Evolutionary conservation across 371 early-diverging fungal genomes (phyloP).

Genomic region (Umbelopsis sp.): DNA sequence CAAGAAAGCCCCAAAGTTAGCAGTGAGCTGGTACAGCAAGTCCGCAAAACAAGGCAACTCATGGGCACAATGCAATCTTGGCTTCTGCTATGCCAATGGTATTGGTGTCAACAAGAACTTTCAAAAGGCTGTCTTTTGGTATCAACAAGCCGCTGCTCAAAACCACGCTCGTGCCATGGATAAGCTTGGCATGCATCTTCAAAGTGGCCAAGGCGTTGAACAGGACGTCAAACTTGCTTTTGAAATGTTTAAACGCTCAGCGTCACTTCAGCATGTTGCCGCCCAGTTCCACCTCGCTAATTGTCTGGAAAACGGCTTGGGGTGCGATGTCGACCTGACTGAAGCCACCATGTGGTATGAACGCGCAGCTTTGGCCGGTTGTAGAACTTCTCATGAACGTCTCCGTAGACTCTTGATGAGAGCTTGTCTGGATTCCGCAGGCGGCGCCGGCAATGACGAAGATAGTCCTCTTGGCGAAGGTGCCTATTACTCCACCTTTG

Average conservation of each 20-base stretch:
- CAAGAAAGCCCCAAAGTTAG: constrained; percentile 62
- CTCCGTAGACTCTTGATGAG: constrained; percentile 55
- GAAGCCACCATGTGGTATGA: constrained; percentile 73
- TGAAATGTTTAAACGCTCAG: constrained; percentile 62
- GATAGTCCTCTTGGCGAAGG: constrained; percentile 5
- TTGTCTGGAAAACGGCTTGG: constrained; percentile 72
- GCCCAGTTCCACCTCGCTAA: constrained; percentile 70
- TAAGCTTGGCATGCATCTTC: constrained; percentile 83
- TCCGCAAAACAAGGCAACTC: constrained; percentile 83
- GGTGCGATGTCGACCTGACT: constrained; percentile 60
- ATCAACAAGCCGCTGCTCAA: constrained; percentile 68
- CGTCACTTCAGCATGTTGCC: constrained; percentile 66
- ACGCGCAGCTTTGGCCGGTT: constrained; percentile 66
- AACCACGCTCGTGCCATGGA: constrained; percentile 77
- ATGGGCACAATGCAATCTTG: constrained; percentile 89
- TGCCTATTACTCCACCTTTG: constrained; percentile 18
- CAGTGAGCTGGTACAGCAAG: constrained; percentile 81
- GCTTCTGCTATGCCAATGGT: constrained; percentile 86
- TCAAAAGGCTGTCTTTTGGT: constrained; percentile 73
- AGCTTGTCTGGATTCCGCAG: constrained; percentile 50
- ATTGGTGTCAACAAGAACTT: constrained; percentile 68
- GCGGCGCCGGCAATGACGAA: constrained; percentile 16
- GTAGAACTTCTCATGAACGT: constrained; percentile 60
- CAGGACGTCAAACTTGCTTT: constrained; percentile 62
- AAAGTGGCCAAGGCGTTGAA: constrained; percentile 74